Evolutionary conservation across 768 basidiomycete genomes (phyloP), one percentile per base, ranked within the genome.

Genomic region (Mycena kentingensis): DNA sequence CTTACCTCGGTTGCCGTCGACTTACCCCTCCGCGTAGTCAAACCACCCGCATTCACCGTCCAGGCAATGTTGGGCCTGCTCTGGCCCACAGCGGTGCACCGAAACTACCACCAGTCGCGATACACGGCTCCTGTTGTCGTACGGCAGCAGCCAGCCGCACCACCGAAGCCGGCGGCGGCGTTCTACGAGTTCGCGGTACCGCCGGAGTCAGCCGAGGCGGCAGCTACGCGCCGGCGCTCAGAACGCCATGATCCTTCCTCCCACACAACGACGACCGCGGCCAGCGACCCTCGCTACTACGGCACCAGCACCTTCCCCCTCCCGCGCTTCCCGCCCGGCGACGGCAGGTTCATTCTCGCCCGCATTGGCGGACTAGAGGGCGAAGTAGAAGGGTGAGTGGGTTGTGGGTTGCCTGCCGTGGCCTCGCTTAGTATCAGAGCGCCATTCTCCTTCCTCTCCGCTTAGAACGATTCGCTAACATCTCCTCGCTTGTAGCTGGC

Each of bases 351-450:
- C 82, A 22, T 86, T 88, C 80, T 91, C 92, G 7, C 90, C 85
- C 46, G 91, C 85, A 18, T 66, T 99, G 65, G 90, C 92, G 7
- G 96, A 98, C 65, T 77, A 98, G 74, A 88, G 80, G 37, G 94
- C 96, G 37, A 98, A 98, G 72, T 93, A 95, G 75, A 91, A 96
- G 67, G 93, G 95, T 93, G 56, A 43, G 78, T 65, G 12, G 5
- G 12, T 10, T n/a, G n/a, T n/a, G n/a, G n/a, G n/a, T n/a, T n/a
- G n/a, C n/a, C n/a, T n/a, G n/a, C n/a, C n/a, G n/a, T n/a, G n/a
- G n/a, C n/a, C n/a, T n/a, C n/a, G n/a, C n/a, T n/a, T n/a, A n/a
- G n/a, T n/a, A n/a, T n/a, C n/a, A n/a, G n/a, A n/a, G n/a, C n/a
- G n/a, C n/a, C n/a, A n/a, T n/a, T n/a, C n/a, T n/a, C n/a, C n/a